Conservation (phyloP, 2,329 filamentous ascomycete genomes). For the Plectosphaerella plurivora region DNA sequence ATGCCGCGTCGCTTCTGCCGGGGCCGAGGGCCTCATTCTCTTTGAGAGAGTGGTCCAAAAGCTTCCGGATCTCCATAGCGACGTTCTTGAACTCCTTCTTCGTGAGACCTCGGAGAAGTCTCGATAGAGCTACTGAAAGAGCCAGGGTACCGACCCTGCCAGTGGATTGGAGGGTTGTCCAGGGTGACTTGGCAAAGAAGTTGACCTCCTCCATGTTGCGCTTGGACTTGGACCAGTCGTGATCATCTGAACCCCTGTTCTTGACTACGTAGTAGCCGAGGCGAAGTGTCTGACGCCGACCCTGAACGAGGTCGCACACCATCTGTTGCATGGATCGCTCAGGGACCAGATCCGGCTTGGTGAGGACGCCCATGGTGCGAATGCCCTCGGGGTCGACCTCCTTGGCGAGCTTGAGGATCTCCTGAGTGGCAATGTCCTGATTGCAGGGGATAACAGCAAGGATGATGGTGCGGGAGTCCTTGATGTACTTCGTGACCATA, state of each 20-base stretch:
- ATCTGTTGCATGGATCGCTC: slow-evolving; percentile 32
- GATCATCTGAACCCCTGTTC: slow-evolving; percentile 41
- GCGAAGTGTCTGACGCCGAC: slow-evolving; percentile 32
- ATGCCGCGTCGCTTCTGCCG: not conserved
- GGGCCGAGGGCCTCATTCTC: not conserved
- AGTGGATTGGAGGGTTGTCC: slow-evolving; percentile 19
- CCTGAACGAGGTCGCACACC: slow-evolving; percentile 34
- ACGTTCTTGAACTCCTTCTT: slow-evolving; percentile 16
- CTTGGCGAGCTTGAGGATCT: slow-evolving; percentile 30
- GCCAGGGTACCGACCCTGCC: slow-evolving; percentile 28
- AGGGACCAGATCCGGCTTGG: slow-evolving; percentile 53
- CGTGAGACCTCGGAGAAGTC: slow-evolving; percentile 34
- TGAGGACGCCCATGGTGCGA: slow-evolving; percentile 45
- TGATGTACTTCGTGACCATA: slow-evolving; percentile 44
- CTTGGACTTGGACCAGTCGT: slow-evolving; percentile 19
- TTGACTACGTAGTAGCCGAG: slow-evolving; percentile 46
- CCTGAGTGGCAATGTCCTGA: slow-evolving; percentile 34
- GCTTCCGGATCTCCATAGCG: not conserved
- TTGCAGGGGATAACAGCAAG: slow-evolving; percentile 39
- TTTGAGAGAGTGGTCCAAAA: not conserved
- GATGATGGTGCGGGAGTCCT: slow-evolving; percentile 42
- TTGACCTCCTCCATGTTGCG: slow-evolving; percentile 25
- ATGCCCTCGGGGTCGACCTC: slow-evolving; percentile 31
- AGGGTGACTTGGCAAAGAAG: slow-evolving; percentile 34
- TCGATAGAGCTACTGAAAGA: slow-evolving; percentile 27